These are phyloP conservation scores for Aspergillus tanneri DNA, from an alignment of 2,329 filamentous ascomycete genomes.

Conservation along the genomic window DNA sequence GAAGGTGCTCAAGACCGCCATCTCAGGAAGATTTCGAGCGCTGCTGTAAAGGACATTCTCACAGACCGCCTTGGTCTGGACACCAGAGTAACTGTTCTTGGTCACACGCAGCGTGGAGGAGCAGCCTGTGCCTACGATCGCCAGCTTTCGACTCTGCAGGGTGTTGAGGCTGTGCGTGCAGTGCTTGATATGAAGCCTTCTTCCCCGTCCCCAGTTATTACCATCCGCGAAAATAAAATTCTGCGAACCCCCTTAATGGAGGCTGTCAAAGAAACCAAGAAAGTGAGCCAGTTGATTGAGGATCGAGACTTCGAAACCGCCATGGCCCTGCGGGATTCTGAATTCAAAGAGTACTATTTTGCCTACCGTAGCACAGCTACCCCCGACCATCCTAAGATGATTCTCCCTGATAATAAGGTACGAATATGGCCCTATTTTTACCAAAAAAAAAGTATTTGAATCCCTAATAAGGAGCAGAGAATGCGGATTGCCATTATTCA, in stretches of 20 bases:
- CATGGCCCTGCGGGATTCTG: constrained; percentile 84
- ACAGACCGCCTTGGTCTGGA: constrained; percentile 78
- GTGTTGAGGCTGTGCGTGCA: constrained; percentile 89
- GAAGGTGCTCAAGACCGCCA: constrained; percentile 87
- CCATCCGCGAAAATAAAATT: constrained; percentile 97
- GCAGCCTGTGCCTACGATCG: constrained; percentile 91
- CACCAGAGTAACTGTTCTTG: constrained; percentile 89
- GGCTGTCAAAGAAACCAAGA: constrained; percentile 81
- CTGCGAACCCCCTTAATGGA: constrained; percentile 84
- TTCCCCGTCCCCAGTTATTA: constrained; percentile 90
- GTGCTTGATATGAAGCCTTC: constrained; percentile 86
- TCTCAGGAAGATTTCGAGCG: constrained; percentile 77
- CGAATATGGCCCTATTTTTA: constrained; percentile 24
- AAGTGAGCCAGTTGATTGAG: constrained; percentile 77
- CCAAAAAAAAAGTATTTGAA: not conserved
- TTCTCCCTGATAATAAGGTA: constrained; percentile 70
- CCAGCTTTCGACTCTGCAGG: constrained; percentile 88
- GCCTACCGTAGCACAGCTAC: constrained; percentile 80
- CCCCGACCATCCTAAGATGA: constrained; percentile 62
- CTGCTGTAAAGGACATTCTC: constrained; percentile 84
- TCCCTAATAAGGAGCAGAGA: constrained; percentile 54
- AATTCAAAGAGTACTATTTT: constrained; percentile 88
- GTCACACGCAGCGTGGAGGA: constrained; percentile 95
- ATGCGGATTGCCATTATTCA: constrained; percentile 97
- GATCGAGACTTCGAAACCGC: constrained; percentile 82